Evolutionary conservation across 2,329 filamentous ascomycete species (phyloP).

Genomic region (Xylariaceae sp.): DNA sequence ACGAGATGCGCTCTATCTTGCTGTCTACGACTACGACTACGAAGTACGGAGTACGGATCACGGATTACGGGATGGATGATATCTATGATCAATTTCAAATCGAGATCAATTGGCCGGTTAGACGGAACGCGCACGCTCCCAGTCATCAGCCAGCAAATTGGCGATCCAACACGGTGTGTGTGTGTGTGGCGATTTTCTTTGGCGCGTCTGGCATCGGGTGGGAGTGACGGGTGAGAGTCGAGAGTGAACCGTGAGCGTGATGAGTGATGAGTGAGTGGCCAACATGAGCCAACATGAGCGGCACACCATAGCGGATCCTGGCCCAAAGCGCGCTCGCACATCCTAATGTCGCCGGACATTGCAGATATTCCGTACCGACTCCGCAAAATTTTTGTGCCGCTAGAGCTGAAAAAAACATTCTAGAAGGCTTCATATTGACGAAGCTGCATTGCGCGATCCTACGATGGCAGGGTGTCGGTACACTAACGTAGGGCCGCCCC

Average conservation of each 20-base stretch:
- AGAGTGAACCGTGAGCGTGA: not conserved
- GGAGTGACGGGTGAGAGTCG: not conserved
- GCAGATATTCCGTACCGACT: not conserved
- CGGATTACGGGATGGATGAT: too few species aligned
- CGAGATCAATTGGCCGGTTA: too few species aligned
- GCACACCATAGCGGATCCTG: not conserved
- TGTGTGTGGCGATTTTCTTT: not conserved
- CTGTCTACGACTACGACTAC: too few species aligned
- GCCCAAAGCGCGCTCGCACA: not conserved
- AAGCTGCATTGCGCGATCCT: not conserved
- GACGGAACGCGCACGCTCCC: too few species aligned
- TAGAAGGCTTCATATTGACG: not conserved
- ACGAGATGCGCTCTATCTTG: not conserved
- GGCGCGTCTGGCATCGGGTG: not conserved
- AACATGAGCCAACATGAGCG: not conserved
- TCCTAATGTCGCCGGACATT: not conserved
- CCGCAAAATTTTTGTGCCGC: not conserved
- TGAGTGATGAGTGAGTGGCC: too few species aligned
- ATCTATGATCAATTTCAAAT: too few species aligned
- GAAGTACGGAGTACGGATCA: too few species aligned
- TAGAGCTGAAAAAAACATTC: not conserved
- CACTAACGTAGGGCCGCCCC: not conserved
- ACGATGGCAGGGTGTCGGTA: not conserved
- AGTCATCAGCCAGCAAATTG: not conserved
- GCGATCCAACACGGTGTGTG: not conserved